These are phyloP conservation scores for Psilocybe sp. DNA, from an alignment of 768 basidiomycete genomes.

Conservation along the genomic window DNA sequence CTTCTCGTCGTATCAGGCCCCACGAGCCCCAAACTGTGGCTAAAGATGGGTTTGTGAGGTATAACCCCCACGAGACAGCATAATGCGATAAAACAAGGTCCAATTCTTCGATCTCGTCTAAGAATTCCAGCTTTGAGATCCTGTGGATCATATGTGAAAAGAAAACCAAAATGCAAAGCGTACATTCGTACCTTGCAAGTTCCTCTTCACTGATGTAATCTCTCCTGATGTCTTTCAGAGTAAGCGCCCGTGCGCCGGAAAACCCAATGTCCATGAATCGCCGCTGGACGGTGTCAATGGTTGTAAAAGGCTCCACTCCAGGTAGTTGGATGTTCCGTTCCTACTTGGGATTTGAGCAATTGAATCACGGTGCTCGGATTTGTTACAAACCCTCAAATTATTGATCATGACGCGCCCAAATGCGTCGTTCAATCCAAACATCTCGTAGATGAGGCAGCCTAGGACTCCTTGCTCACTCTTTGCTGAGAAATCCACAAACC, in stretches of 20 bases:
- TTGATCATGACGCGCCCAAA: constrained; percentile 93
- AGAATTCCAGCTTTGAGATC: constrained; percentile 75
- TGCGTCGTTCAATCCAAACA: constrained; percentile 83
- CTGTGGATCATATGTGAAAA: constrained; percentile 33
- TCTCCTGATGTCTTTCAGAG: constrained; percentile 67
- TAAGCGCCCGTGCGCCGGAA: constrained; percentile 49
- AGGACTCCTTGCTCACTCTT: constrained; percentile 27
- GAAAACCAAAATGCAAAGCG: not conserved
- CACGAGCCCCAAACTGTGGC: constrained; percentile 30
- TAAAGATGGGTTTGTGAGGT: constrained; percentile 14
- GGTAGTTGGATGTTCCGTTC: constrained; percentile 79
- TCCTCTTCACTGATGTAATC: constrained; percentile 47
- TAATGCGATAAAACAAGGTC: constrained; percentile 89
- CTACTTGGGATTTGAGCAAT: not conserved
- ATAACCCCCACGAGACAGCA: constrained; percentile 74
- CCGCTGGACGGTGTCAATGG: constrained; percentile 48
- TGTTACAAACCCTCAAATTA: constrained; percentile 67
- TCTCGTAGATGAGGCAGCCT: constrained; percentile 82
- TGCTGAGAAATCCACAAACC: constrained; percentile 65
- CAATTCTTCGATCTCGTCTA: constrained; percentile 95
- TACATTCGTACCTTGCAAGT: constrained; percentile 51
- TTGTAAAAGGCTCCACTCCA: constrained; percentile 63
- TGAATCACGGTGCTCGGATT: not conserved
- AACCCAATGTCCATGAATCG: constrained; percentile 65
- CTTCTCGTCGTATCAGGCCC: constrained; percentile 24